Conservation (phyloP, 495 filamentous ascomycete species). For the Tuber magnatum region DNA sequence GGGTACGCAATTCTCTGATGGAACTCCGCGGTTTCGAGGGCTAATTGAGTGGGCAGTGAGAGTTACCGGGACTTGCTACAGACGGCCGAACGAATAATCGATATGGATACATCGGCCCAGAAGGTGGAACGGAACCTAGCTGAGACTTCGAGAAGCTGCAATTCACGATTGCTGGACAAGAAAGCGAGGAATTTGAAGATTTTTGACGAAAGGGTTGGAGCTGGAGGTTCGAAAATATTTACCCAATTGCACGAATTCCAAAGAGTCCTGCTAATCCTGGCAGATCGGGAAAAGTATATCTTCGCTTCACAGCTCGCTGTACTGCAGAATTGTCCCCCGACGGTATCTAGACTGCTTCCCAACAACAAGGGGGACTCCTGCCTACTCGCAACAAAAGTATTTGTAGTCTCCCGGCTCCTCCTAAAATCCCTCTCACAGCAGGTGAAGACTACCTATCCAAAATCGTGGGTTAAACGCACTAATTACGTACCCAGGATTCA, state of each 20-base stretch:
- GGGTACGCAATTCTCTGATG: constrained; percentile 51
- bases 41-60: constrained; percentile 47
- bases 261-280: constrained; percentile 38
- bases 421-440: constrained; percentile 59
- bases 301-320: constrained; percentile 58
- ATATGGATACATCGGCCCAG: constrained; percentile 74
- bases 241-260: constrained; percentile 40
- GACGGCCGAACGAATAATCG: constrained; percentile 84
- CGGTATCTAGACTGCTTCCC: constrained; percentile 53
- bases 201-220: constrained; percentile 49
- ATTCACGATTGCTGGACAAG: constrained; percentile 60
- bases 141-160: constrained; percentile 69
- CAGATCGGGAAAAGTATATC: constrained; percentile 51
- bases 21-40: background rate
- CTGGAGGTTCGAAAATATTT: constrained; percentile 45
- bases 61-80: constrained; percentile 88
- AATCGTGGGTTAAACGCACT: constrained; percentile 25
- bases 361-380: constrained; percentile 52
- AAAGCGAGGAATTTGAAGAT: constrained; percentile 57
- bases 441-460: constrained; percentile 41
- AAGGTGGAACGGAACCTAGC: constrained; percentile 62
- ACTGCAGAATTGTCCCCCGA: constrained; percentile 53
- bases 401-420: constrained; percentile 66
- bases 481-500: constrained; percentile 26
- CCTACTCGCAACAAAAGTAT: constrained; percentile 67